Base-by-base conservation (phyloP, 164 flowering plant genomes). In the Berberis thunbergii region DNA sequence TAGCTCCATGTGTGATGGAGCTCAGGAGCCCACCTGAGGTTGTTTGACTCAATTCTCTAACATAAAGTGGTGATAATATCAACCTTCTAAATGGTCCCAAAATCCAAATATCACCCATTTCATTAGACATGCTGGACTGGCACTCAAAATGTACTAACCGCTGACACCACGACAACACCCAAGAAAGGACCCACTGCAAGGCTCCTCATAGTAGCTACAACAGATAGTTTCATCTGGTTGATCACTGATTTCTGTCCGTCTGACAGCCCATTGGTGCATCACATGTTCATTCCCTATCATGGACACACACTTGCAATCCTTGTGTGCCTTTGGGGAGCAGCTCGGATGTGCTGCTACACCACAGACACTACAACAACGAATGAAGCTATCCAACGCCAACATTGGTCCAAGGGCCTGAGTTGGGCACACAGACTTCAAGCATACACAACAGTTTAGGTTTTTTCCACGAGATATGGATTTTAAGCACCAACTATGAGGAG, bases 101-200 rank as follows among this genome's bases (percentile, higher is more conserved):
- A 80, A 91, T 96, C 83, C 99, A 95, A 58, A 85, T 71, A 74
- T 91, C 96, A 65, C 96, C 92, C 1, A 78, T 80, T 78, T 94
- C 99, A 76, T 69, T 81, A 44, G 75, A 83, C 90, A 86, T 75
- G 64, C 65, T 78, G 68, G 70, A 72, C 52, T 89, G 97, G 65
- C 99, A 95, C 73, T 91, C 97, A 54, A 89, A 86, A 72, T 91
- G 99, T n/a, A 95, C 96, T 50, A 91, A 74, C 58, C 89, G 80
- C 67, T 95, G 99, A 74, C 99, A 95, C 99, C 99, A 95, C 81
- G 70, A 82, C 99, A 95, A 70, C 96, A 96, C 60, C 94, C 85
- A 67, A 91, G 89, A 75, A 89, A 95, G 39, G 96, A 85, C 26
- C 85, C 89, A 73, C 85, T 86, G 68, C 90, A 91, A 46, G 94